Base-by-base conservation (phyloP, 805 yeast species). In the Suhomyces sp. region DNA sequence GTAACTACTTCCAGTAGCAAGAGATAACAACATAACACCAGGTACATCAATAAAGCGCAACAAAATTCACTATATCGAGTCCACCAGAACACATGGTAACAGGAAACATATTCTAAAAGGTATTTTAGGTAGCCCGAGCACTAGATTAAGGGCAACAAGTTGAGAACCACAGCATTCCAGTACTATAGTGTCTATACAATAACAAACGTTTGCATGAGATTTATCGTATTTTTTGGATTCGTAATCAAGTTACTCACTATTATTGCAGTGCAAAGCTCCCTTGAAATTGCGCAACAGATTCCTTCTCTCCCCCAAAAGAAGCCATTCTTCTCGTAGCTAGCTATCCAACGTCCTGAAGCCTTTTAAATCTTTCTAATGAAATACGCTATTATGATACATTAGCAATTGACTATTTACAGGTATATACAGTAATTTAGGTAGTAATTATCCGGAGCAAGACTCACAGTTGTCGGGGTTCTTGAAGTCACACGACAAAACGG, bases 401-500 rank as follows among this genome's bases (percentile, higher is more conserved):
- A 4, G n/a, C 31, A 27, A 27, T 12, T 31, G 35, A n/a, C 7
- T 31, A 41, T 41, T 41, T 41, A 41, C 44, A 41, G 20, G 44
- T 13, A 21, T 13, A 22, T 20, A 22, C 25, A 21, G 1, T 47
- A 43, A 29, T 20, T 41, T 13, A 17, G 29, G 29, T 41, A 6
- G 27, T 4, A 6, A 2, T 45, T 46, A 61, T 22, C 65, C 67
- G n/a, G 67, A 63, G 52, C 67, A 63, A 6, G 64, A 54, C 17
- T 63, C 58, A 46, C 67, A 63, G 20, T 51, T 46, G 44, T 53
- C 61, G n/a, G 56, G 47, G 44, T 66, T 63, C 10, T 60, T 56
- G 25, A 67, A 59, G 31, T 62, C 60, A 58, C 78, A 73, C 7
- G 67, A 62, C 44, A 69, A 52, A 1, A 75, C 68, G 3, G 71